Percentiles rank a stretch among this genome's conserved stretches.
phyloP scores from a whole-genome alignment of 257 asterid genomes.

The Verbascum thapsus region DNA sequence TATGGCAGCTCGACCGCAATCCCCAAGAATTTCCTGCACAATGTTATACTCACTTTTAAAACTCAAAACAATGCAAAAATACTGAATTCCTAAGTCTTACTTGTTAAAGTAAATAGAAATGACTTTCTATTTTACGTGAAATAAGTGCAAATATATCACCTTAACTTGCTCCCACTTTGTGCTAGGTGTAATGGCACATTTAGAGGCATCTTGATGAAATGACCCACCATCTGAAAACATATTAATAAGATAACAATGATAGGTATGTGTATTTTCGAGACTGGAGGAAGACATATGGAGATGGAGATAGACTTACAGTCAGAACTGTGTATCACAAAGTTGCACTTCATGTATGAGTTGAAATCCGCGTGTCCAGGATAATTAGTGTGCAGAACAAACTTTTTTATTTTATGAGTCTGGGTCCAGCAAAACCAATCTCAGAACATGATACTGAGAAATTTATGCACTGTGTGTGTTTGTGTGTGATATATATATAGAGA shows the following conservation, averaged over 20 bases:
- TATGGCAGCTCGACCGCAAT: constrained; percentile 81
- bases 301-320: constrained; percentile 48
- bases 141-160: constrained; percentile 46
- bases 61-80: background rate
- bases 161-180: constrained; percentile 91
- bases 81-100: background rate
- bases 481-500: too few relatives aligned
- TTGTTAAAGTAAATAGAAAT: constrained; percentile 4
- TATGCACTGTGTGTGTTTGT: too few relatives aligned
- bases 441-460: background rate
- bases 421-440: constrained; percentile 28
- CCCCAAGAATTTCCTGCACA: constrained; percentile 78
- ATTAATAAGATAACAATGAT: background rate
- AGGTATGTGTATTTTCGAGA: background rate
- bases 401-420: constrained; percentile 81
- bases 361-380: constrained; percentile 91
- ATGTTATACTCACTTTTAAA: constrained; percentile 1
- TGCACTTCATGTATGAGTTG: constrained; percentile 87
- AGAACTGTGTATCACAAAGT: constrained; percentile 59
- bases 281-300: background rate
- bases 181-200: constrained; percentile 61
- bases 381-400: constrained; percentile 86
- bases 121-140: background rate
- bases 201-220: constrained; percentile 46
- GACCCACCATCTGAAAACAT: constrained; percentile 55